A percentile compares a stretch with the other conserved stretches of the same genome.
Conservation (phyloP, 345 rosid genomes). For the Boechera divaricarpa region DNA sequence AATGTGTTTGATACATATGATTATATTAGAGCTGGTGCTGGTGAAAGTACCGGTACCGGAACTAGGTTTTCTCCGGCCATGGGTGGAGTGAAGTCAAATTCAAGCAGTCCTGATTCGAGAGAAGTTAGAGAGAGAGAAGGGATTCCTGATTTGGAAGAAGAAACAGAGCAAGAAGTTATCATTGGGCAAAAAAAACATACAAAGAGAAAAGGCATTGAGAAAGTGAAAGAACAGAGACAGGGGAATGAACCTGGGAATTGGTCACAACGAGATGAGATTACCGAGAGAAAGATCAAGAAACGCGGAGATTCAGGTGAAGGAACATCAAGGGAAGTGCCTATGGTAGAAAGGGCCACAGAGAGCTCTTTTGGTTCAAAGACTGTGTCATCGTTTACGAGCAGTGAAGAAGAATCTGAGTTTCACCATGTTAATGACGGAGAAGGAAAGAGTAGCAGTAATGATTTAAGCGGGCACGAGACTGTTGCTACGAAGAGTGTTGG, state of each 20-base stretch:
- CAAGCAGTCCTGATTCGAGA: conserved; percentile 85
- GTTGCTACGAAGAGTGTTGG: conserved; percentile 50
- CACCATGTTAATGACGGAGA: conserved; percentile 31
- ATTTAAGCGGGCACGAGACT: conserved; percentile 54
- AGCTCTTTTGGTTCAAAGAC: conserved; percentile 45
- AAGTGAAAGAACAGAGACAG: conserved; percentile 26
- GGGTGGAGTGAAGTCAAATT: conserved; percentile 56
- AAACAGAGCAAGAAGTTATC: conserved; percentile 64
- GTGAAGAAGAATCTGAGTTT: conserved; percentile 42
- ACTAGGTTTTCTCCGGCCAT: conserved; percentile 45
- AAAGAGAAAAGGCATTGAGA: conserved; percentile 44
- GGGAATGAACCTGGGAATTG: conserved; percentile 7
- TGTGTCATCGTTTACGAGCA: conserved; percentile 40
- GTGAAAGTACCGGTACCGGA: conserved; percentile 23
- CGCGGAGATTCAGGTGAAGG: conserved; percentile 64
- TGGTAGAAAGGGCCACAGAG: conserved; percentile 31
- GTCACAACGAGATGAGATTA: conserved; percentile 35
- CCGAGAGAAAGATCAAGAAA: conserved; percentile 42
- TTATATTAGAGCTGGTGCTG: conserved; percentile 36
- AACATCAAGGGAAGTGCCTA: conserved; percentile 57
- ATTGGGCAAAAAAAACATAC: conserved; percentile 48
- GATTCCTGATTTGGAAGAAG: conserved; percentile 96
- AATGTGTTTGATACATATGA: conserved; percentile 72
- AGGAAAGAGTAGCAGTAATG: conserved; percentile 45
- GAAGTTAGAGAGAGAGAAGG: conserved; percentile 96